Percentiles rank a stretch among this genome's conserved stretches.
Evolutionary conservation across 768 basidiomycete genomes (phyloP).

Genomic region (Lentinus brumalis): DNA sequence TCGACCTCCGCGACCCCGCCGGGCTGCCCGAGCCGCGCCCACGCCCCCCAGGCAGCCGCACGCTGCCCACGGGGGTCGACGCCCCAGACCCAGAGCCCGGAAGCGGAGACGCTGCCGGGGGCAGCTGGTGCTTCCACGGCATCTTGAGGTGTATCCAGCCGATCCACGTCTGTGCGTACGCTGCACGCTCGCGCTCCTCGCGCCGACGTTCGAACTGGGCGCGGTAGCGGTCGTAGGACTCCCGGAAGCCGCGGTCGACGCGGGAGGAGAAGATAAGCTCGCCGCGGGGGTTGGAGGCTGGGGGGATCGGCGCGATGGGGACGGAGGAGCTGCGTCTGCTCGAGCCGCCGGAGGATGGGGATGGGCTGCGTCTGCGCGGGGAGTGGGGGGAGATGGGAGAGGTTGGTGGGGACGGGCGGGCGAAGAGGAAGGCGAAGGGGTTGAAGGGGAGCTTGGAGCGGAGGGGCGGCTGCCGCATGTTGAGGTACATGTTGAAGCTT

Average conservation of each 20-base stretch:
- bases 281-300: constrained; percentile 86
- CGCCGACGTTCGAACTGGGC: constrained; percentile 80
- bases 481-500: constrained; percentile 95
- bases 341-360: constrained; percentile 29
- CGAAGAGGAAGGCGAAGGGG: constrained; percentile 60
- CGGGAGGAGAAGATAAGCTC: constrained; percentile 95
- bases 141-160: constrained; percentile 33
- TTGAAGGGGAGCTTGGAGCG: constrained; percentile 59
- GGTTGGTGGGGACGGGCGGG: constrained; percentile 36
- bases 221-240: constrained; percentile 91
- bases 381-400: constrained; percentile 33
- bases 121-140: constrained; percentile 25
- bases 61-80: constrained; percentile 15
- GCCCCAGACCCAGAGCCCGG: constrained; percentile 13
- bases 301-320: constrained; percentile 81
- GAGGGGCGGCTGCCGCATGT: constrained; percentile 81
- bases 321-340: constrained; percentile 43
- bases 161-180: constrained; percentile 33
- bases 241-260: constrained; percentile 79
- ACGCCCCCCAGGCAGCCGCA: constrained; percentile 9
- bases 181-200: constrained; percentile 57
- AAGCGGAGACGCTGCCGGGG: neutral
- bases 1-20: constrained; percentile 27
- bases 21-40: constrained; percentile 22
- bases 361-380: constrained; percentile 32